These are phyloP conservation scores for Stephanodiscus minutulus DNA, from an alignment of 108 stramenopile genomes.

Conservation along the genomic window DNA sequence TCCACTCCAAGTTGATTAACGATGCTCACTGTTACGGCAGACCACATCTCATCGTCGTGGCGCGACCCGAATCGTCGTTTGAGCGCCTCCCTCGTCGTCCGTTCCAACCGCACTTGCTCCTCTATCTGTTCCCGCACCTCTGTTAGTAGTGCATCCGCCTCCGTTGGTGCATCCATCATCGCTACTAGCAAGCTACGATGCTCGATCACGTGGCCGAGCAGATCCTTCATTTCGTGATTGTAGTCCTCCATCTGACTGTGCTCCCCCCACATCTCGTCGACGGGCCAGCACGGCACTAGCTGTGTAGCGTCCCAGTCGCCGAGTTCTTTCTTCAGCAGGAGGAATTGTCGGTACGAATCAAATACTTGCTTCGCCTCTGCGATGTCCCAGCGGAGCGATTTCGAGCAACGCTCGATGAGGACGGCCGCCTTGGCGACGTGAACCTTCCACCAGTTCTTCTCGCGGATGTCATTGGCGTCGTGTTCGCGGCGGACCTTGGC, in stretches of 20 bases:
- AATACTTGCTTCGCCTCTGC: conserved; percentile 56
- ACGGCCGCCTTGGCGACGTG: conserved; percentile 15
- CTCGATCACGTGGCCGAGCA: conserved; percentile 66
- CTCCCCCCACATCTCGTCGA: conserved; percentile 72
- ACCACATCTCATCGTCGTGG: conserved; percentile 71
- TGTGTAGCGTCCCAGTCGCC: conserved; percentile 66
- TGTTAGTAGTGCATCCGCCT: conserved; percentile 34
- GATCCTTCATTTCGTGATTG: conserved; percentile 56
- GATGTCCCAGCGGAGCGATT: conserved; percentile 54
- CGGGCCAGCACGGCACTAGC: conserved; percentile 58
- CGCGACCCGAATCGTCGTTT: conserved; percentile 56
- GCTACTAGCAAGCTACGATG: conserved; percentile 43
- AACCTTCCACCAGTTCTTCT: conserved; percentile 15
- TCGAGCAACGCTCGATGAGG: conserved; percentile 69
- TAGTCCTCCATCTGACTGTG: conserved; percentile 70
- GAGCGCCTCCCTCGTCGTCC: conserved; percentile 62
- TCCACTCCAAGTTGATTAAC: conserved; percentile 15
- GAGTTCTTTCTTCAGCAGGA: conserved; percentile 72
- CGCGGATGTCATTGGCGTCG: not conserved
- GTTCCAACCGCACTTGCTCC: not conserved
- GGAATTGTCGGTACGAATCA: conserved; percentile 71
- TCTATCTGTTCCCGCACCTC: conserved; percentile 1
- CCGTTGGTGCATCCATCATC: conserved; percentile 31
- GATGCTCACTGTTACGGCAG: not conserved
- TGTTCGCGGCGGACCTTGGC: not conserved